Evolutionary conservation across 345 rosid genomes (phyloP), one percentile per base, ranked within the genome.

Genomic region (Murraya paniculata): DNA sequence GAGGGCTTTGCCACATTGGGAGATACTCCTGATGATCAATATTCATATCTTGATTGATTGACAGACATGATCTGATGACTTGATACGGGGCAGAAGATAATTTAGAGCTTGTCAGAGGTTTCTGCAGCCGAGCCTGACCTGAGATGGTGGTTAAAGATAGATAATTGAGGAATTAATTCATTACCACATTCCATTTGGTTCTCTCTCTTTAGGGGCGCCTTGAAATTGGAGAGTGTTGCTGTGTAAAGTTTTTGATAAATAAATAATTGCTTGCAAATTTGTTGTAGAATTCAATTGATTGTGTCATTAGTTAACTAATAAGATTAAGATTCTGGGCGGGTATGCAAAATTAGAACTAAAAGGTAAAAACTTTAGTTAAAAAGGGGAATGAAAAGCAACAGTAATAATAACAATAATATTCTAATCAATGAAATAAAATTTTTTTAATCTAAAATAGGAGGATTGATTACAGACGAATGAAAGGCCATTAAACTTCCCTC

Each of bases 401-500:
- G 13, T 39, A 9, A 39, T 9, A 41, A 10, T 41, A 41, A 45
- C 50, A 45, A 13, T 45, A 45, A 45, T 45, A 13, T 45, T 45
- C 13, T 45, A 45, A 45, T 45, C 50, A 5, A 45, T 45, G 50
- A 45, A 45, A 45, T 45, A 45, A 11, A 11, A 0, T 39, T 13
- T 45, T 39, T 41, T 41, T 45, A 2, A 4, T 13, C 3, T 16
- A 45, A 45, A 45, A 2, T 11, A 13, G 50, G 5, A 45, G 50
- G 50, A 45, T 45, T 13, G 16, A 13, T 14, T 45, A 11, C 50
- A 13, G 5, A 45, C 21, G 5, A 53, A 5, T 53, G 57, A 53
- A 18, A 18, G 57, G 21, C 50, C 50, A 13, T 76, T 87, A 90
- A 56, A 79, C 90, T 82, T 89, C 84, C 78, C 90, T 86, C 80